Conservation (phyloP, 805 yeast species). For the Millerozyma acaciae region DNA sequence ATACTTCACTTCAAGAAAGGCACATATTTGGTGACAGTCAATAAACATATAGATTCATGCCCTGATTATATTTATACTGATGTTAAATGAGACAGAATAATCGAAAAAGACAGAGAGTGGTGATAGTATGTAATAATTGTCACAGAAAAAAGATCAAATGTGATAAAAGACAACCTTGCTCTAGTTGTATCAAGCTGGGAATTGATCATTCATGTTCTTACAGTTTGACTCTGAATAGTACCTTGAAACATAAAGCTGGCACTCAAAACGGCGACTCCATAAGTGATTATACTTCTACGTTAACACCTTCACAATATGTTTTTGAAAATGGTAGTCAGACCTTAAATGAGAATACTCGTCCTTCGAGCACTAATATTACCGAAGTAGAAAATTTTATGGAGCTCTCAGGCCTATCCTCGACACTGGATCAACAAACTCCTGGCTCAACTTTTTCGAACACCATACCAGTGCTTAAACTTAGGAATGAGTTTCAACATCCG, state of each 20-base stretch:
- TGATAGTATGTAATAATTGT: conserved; percentile 46
- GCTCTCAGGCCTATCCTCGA: neutral
- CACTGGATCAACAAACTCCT: no score
- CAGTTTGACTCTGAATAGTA: neutral
- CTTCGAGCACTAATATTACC: neutral
- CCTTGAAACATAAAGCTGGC: neutral
- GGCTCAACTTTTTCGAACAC: no score
- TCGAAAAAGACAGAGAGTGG: conserved; percentile 41
- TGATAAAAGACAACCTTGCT: conserved; percentile 31
- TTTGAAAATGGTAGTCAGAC: neutral
- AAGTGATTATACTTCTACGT: neutral
- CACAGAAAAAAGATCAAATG: conserved; percentile 45
- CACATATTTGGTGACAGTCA: no score
- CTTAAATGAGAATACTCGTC: neutral
- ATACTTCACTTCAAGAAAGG: no score
- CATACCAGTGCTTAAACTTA: no score
- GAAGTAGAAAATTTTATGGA: neutral
- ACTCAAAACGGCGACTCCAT: neutral
- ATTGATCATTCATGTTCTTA: conserved; percentile 5
- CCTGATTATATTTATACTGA: no score
- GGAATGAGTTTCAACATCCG: no score
- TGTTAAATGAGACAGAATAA: no score
- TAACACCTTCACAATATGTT: neutral
- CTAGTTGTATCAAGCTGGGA: conserved; percentile 13
- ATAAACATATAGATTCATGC: no score